Conservation (phyloP, 345 rosid genomes). For the Corymbia maculata region DNA sequence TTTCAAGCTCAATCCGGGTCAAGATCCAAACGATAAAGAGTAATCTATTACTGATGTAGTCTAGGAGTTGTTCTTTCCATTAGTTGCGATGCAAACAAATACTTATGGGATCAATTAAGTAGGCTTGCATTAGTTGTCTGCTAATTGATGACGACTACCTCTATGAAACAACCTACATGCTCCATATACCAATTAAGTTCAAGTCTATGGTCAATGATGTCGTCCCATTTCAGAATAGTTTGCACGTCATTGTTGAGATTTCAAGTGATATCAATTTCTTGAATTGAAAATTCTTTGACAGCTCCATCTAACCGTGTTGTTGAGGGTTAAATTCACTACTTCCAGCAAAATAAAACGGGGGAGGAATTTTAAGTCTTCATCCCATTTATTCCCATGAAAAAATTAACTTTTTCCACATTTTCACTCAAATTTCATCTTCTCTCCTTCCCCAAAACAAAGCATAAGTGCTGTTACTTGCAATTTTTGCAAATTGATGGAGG, state of each 20-base stretch:
- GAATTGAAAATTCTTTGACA: background rate
- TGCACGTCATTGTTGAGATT: background rate
- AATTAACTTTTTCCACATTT: background rate
- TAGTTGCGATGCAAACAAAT: background rate
- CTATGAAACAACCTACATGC: background rate
- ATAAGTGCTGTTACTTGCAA: background rate
- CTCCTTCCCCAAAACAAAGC: background rate
- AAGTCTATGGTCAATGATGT: background rate
- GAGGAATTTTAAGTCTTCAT: background rate
- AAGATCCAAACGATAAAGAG: background rate
- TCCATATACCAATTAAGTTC: background rate
- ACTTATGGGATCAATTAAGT: background rate
- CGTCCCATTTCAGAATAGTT: background rate
- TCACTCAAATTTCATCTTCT: background rate
- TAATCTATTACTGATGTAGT: background rate
- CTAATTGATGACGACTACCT: background rate
- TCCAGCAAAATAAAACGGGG: background rate
- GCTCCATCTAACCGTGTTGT: background rate
- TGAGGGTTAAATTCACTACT: background rate
- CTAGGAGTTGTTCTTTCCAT: background rate
- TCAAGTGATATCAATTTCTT: background rate
- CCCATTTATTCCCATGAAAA: background rate
- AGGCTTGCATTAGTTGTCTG: background rate
- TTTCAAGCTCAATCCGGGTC: background rate
- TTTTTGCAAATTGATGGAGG: background rate